A percentile compares a stretch with the other conserved stretches of the same genome.
These are phyloP conservation scores for Flammula alnicola DNA, from an alignment of 1,284 basidiomycete genomes.

Conservation along the genomic window DNA sequence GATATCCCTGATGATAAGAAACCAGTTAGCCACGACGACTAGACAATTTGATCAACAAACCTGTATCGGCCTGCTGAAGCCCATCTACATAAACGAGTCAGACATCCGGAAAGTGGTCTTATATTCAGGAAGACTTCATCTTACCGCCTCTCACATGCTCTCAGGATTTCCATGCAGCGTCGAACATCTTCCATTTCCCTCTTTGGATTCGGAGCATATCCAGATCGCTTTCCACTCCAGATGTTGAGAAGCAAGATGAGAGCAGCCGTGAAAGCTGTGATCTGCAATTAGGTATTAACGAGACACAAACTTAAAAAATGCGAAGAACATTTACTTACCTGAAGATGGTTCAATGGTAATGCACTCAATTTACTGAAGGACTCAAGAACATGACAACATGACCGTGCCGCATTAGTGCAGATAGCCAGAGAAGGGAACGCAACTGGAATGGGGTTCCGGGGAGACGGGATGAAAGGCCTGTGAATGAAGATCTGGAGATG, in stretches of 20 bases:
- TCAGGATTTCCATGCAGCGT: slow-evolving; percentile 55
- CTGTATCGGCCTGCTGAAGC: slow-evolving; percentile 45
- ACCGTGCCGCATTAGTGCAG: slow-evolving; percentile 70
- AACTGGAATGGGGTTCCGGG: slow-evolving; percentile 45
- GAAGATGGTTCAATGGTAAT: slow-evolving; percentile 37
- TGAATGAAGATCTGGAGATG: slow-evolving; percentile 68
- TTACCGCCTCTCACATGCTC: slow-evolving; percentile 48
- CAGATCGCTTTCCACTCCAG: slow-evolving; percentile 56
- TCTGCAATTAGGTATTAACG: slow-evolving; percentile 23
- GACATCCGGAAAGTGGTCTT: neutral
- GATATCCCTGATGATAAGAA: slow-evolving; percentile 34
- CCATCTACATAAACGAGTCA: slow-evolving; percentile 34
- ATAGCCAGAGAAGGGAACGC: slow-evolving; percentile 68
- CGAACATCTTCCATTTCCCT: slow-evolving; percentile 59
- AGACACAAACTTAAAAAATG: neutral
- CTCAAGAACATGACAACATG: slow-evolving; percentile 63
- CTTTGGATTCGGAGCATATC: slow-evolving; percentile 47
- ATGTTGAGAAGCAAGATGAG: slow-evolving; percentile 65
- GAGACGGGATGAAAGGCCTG: slow-evolving; percentile 70
- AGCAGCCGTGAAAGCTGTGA: slow-evolving; percentile 52
- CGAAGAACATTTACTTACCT: slow-evolving; percentile 31
- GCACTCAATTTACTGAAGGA: slow-evolving; percentile 36
- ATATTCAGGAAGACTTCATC: slow-evolving; percentile 10
- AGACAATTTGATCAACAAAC: slow-evolving; percentile 27
- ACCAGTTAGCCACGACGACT: neutral